Evolutionary conservation across 1,284 basidiomycete species (phyloP).

Genomic region (Boletus austroedulis): DNA sequence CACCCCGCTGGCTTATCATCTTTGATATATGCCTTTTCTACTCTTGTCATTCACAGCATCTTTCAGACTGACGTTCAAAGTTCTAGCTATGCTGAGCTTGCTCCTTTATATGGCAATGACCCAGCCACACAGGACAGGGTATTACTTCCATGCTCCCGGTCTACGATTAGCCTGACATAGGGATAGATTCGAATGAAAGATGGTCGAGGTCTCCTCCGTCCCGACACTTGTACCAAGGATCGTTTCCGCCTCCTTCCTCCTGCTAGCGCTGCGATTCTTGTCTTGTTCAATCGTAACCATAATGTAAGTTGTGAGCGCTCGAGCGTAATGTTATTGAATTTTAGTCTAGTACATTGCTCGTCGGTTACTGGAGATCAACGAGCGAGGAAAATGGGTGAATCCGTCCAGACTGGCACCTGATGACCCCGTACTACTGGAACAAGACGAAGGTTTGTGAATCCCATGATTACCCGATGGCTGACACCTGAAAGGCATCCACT

Average conservation of each 20-base stretch:
- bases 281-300: conserved; percentile 83
- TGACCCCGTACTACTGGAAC: conserved; percentile 44
- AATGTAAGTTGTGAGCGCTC: conserved; percentile 53
- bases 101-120: conserved; percentile 74
- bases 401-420: conserved; percentile 41
- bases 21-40: conserved; percentile 79
- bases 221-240: conserved; percentile 76
- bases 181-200: conserved; percentile 47
- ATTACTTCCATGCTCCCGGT: not conserved
- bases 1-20: conserved; percentile 79
- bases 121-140: conserved; percentile 61
- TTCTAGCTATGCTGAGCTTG: conserved; percentile 83
- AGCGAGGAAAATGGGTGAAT: conserved; percentile 57
- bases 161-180: conserved; percentile 6
- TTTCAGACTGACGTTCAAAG: conserved; percentile 71
- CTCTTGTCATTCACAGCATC: conserved; percentile 77
- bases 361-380: conserved; percentile 77
- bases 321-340: not conserved
- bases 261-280: conserved; percentile 64
- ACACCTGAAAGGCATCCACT: not conserved
- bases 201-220: conserved; percentile 63
- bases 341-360: conserved; percentile 67
- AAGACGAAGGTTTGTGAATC: conserved; percentile 54
- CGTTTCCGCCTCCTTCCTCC: conserved; percentile 81
- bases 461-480: not conserved